A percentile compares a stretch with the other conserved stretches of the same genome.
Evolutionary conservation across 164 flowering plant species (phyloP).

Genomic region (Tinospora cordifolia): DNA sequence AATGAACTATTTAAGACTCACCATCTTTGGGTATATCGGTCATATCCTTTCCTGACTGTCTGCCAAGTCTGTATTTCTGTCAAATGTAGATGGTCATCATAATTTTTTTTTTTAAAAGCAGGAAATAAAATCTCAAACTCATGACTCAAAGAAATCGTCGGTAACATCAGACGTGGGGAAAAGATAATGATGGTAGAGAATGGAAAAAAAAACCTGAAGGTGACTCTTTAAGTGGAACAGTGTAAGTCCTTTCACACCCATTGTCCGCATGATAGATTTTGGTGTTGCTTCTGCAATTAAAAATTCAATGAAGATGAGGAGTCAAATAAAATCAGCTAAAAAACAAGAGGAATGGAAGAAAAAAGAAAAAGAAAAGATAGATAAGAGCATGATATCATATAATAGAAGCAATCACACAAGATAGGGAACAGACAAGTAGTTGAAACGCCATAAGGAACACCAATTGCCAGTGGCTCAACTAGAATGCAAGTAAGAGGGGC

Average conservation of each 20-base stretch:
- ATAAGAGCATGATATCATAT: no score
- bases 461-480: no score
- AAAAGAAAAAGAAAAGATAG: no score
- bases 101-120: conserved; percentile 5
- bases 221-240: conserved; percentile 78
- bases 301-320: neutral
- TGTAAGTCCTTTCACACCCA: conserved; percentile 77
- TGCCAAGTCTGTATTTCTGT: conserved; percentile 74
- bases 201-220: conserved; percentile 52
- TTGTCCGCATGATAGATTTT: conserved; percentile 66
- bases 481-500: no score
- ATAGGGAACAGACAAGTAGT: no score
- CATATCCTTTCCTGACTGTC: conserved; percentile 58
- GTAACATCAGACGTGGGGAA: no score
- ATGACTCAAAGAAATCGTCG: no score
- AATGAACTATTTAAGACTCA: conserved; percentile 18
- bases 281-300: conserved; percentile 68
- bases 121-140: neutral
- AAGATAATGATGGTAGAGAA: neutral
- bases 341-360: no score
- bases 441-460: no score
- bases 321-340: no score
- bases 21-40: conserved; percentile 52
- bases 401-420: no score
- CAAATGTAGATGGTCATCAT: conserved; percentile 13